These are phyloP conservation scores for Tremellales sp. DNA, from an alignment of 1,284 basidiomycete genomes.

Conservation along the genomic window DNA sequence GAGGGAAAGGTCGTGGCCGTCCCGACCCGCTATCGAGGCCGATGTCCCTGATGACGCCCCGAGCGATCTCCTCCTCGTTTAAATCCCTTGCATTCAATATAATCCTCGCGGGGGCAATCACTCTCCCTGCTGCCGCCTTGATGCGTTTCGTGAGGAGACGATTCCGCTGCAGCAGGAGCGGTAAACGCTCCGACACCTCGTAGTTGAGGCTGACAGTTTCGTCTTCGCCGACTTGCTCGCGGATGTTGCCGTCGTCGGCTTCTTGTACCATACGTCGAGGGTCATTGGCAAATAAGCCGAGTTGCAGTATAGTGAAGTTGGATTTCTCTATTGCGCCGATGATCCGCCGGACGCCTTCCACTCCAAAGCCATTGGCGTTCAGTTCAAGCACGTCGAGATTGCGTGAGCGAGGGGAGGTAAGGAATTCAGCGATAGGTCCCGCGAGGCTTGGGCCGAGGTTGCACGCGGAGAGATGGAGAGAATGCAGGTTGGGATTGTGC, in stretches of 20 bases:
- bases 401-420: conserved; percentile 25
- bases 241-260: not conserved
- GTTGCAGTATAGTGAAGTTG: conserved; percentile 29
- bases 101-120: conserved; percentile 29
- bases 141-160: conserved; percentile 28
- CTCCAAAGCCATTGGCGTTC: conserved; percentile 39
- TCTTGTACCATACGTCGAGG: not conserved
- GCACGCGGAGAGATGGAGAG: conserved; percentile 39
- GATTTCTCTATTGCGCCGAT: conserved; percentile 31
- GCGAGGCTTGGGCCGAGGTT: conserved; percentile 17
- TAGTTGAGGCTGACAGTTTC: conserved; percentile 18
- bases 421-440: conserved; percentile 15
- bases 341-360: conserved; percentile 25
- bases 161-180: conserved; percentile 34
- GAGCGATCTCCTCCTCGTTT: conserved; percentile 19
- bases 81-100: conserved; percentile 31
- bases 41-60: conserved; percentile 19
- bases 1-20: conserved; percentile 22
- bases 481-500: conserved; percentile 21
- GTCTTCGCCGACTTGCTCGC: conserved; percentile 1
- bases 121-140: conserved; percentile 21
- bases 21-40: no score
- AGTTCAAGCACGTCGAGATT: conserved; percentile 32
- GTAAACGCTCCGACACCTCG: conserved; percentile 29
- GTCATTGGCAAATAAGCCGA: conserved; percentile 35